Conservation (phyloP, 495 filamentous ascomycete species). For the Aspergillus cavernicola region DNA sequence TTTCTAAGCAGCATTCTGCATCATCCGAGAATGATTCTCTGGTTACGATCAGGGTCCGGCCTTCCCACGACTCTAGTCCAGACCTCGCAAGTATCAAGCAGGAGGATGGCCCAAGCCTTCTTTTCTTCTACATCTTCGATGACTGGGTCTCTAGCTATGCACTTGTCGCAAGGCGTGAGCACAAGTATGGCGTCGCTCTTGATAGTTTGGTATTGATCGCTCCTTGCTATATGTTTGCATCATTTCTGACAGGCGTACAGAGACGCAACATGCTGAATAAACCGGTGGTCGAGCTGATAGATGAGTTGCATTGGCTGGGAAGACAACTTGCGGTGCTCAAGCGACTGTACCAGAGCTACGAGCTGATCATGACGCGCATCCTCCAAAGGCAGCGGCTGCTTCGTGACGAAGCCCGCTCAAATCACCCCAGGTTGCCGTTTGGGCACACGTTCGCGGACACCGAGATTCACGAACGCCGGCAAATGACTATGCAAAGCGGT, state of each 20-base stretch:
- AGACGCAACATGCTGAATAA: slow-evolving; percentile 55
- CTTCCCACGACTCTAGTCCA: slow-evolving; percentile 28
- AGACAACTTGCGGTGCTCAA: slow-evolving; percentile 64
- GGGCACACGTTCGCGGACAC: slow-evolving; percentile 27
- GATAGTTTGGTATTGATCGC: slow-evolving; percentile 49
- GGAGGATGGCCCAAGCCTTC: slow-evolving; percentile 65
- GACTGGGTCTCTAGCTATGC: slow-evolving; percentile 73
- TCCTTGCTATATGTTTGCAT: neutral
- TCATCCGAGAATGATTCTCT: slow-evolving; percentile 42
- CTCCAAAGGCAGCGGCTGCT: slow-evolving; percentile 52
- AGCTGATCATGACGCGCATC: slow-evolving; percentile 70
- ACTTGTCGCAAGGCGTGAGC: slow-evolving; percentile 57
- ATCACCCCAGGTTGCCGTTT: slow-evolving; percentile 19
- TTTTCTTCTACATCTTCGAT: slow-evolving; percentile 87
- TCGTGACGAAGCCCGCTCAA: slow-evolving; percentile 31
- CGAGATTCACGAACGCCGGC: slow-evolving; percentile 28
- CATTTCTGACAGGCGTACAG: slow-evolving; percentile 24
- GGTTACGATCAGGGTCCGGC: slow-evolving; percentile 51
- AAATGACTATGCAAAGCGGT: slow-evolving; percentile 27
- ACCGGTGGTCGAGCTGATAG: slow-evolving; percentile 59
- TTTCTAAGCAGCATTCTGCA: slow-evolving; percentile 51
- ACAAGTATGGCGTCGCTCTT: slow-evolving; percentile 57
- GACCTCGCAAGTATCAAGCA: slow-evolving; percentile 41
- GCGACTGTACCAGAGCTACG: slow-evolving; percentile 75
- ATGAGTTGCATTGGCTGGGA: slow-evolving; percentile 69